phyloP scores from a whole-genome alignment of 176 grass and related monocot genomes.

The Phoenix dactylifera region DNA sequence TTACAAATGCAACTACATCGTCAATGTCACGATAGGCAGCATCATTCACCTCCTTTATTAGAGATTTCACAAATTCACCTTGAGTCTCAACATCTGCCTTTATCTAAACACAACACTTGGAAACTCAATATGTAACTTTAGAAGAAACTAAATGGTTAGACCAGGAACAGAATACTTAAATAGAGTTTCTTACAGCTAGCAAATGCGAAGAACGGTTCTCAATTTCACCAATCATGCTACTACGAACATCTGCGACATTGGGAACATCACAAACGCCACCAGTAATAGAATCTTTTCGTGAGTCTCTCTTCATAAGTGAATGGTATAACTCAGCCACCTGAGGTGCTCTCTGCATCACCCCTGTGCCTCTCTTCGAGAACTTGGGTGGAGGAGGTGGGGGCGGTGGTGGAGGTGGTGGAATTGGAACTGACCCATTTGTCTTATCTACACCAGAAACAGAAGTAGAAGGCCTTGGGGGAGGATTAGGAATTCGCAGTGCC shows the following conservation, averaged over 20 bases:
- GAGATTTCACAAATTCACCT: conserved; percentile 94
- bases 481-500: conserved; percentile 73
- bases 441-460: conserved; percentile 22
- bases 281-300: conserved; percentile 68
- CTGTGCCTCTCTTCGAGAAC: conserved; percentile 49
- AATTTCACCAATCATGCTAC: conserved; percentile 99
- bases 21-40: conserved; percentile 90
- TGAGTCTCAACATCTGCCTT: conserved; percentile 97
- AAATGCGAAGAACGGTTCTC: conserved; percentile 96
- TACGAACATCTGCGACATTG: conserved; percentile 65
- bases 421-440: background rate
- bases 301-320: conserved; percentile 97
- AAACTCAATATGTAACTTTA: conserved; percentile 3
- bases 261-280: conserved; percentile 62
- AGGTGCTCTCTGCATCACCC: conserved; percentile 88
- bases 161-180: background rate
- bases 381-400: conserved; percentile 69
- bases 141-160: background rate
- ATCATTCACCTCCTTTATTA: conserved; percentile 98
- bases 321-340: conserved; percentile 97
- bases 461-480: conserved; percentile 83
- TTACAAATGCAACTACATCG: conserved; percentile 97
- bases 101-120: conserved; percentile 40
- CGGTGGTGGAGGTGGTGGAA: conserved; percentile 38
- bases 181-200: conserved; percentile 62